phyloP scores from a whole-genome alignment of 371 early-diverging fungal species.

The Mucor piriformis region DNA sequence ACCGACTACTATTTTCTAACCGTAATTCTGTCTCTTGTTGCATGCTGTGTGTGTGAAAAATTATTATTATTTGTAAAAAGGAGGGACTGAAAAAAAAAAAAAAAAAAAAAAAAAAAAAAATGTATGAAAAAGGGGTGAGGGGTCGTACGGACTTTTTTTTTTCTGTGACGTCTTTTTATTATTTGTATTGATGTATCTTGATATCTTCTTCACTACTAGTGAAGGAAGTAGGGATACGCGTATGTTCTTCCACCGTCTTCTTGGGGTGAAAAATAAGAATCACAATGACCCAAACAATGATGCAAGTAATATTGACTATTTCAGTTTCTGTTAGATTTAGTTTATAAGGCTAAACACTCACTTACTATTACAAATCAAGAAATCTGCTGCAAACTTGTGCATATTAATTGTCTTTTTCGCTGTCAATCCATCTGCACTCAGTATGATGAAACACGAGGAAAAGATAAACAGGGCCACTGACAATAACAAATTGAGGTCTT shows the following conservation, averaged over 20 bases:
- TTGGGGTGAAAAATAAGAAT: slow-evolving; percentile 51
- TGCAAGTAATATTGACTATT: slow-evolving; percentile 39
- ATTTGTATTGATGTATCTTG: neutral
- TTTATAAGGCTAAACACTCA: too few species aligned
- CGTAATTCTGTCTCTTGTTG: too few species aligned
- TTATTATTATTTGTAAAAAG: slow-evolving; percentile 7
- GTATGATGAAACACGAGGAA: slow-evolving; percentile 35
- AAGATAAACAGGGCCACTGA: slow-evolving; percentile 34
- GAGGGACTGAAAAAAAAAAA: neutral
- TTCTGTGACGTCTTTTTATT: neutral
- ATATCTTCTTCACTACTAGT: neutral
- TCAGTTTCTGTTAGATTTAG: too few species aligned
- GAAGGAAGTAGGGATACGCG: neutral
- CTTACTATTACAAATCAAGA: slow-evolving; percentile 53
- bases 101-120: slow-evolving; percentile 8
- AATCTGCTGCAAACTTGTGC: slow-evolving; percentile 47
- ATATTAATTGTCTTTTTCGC: slow-evolving; percentile 28
- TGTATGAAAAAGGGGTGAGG: neutral
- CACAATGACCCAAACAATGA: slow-evolving; percentile 42
- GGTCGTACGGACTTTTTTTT: neutral
- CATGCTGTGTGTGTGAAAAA: neutral
- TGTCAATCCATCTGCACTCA: slow-evolving; percentile 49
- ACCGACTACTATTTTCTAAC: slow-evolving; percentile 14
- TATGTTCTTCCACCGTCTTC: slow-evolving; percentile 6
- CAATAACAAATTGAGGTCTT: slow-evolving; percentile 50